Conservation (phyloP, 495 filamentous ascomycete genomes). For the Hypoxylon trugodes region DNA sequence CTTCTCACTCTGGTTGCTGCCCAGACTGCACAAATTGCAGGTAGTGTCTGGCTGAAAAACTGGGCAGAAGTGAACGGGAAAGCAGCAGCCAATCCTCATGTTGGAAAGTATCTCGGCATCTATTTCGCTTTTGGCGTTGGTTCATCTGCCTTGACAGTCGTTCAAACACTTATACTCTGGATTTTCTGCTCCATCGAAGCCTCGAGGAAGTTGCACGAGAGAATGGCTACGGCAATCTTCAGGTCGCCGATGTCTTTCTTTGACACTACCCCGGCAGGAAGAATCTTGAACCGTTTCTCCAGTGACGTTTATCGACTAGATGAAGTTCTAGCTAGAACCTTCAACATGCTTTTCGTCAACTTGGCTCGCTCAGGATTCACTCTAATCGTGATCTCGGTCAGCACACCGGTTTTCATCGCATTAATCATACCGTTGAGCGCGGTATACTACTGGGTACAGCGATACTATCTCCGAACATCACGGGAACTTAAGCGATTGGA, state of each 20-base stretch:
- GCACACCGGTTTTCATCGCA: conserved; percentile 82
- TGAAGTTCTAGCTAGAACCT: conserved; percentile 90
- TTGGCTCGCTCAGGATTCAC: conserved; percentile 85
- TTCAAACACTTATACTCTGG: conserved; percentile 96
- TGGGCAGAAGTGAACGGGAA: conserved; percentile 84
- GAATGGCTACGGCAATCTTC: conserved; percentile 98
- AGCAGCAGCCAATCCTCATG: conserved; percentile 70
- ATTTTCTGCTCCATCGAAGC: conserved; percentile 99
- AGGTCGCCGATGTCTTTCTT: conserved; percentile 99
- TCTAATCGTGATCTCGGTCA: conserved; percentile 80
- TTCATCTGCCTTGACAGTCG: conserved; percentile 81
- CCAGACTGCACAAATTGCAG: conserved; percentile 80
- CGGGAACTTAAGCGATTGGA: conserved; percentile 96
- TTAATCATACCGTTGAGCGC: conserved; percentile 81
- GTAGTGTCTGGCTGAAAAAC: conserved; percentile 90
- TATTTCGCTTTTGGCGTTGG: conserved; percentile 95
- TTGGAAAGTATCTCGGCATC: conserved; percentile 91
- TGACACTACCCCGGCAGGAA: conserved; percentile 96
- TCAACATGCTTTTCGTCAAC: conserved; percentile 95
- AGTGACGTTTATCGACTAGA: conserved; percentile 97
- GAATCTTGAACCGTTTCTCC: conserved; percentile 96
- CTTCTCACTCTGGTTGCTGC: conserved; percentile 76
- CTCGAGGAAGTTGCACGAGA: conserved; percentile 93
- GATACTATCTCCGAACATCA: conserved; percentile 96
- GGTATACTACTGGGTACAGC: conserved; percentile 92